A percentile compares a stretch with the other conserved stretches of the same genome.
These are phyloP conservation scores for Glaciozyma antarctica DNA, from an alignment of 768 basidiomycete genomes.

Conservation along the genomic window DNA sequence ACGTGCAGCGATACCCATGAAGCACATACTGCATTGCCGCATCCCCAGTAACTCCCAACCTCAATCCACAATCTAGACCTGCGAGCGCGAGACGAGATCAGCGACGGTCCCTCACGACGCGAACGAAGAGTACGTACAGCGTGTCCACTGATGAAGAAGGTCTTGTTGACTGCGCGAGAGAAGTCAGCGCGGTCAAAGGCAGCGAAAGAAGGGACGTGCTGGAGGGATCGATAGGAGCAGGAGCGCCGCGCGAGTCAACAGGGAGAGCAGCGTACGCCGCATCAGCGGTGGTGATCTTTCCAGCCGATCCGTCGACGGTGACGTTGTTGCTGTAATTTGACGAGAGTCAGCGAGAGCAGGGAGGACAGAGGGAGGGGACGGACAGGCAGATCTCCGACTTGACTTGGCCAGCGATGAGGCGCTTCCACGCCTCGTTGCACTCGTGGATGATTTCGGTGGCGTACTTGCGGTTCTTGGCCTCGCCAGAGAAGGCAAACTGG, in stretches of 20 bases:
- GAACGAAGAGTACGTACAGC: neutral
- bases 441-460: slow-evolving; percentile 98
- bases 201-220: slow-evolving; percentile 47
- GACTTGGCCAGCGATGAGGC: slow-evolving; percentile 67
- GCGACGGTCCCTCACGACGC: neutral
- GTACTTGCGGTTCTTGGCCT: slow-evolving; percentile 98
- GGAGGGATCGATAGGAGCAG: slow-evolving; percentile 82
- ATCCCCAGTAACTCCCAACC: no score
- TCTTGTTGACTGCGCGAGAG: slow-evolving; percentile 17
- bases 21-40: no score
- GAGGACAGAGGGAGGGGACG: slow-evolving; percentile 35
- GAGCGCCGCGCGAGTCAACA: slow-evolving; percentile 65
- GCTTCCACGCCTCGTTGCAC: slow-evolving; percentile 97
- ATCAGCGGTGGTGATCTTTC: slow-evolving; percentile 56
- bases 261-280: slow-evolving; percentile 59
- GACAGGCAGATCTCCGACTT: slow-evolving; percentile 71
- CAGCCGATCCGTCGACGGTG: slow-evolving; percentile 64
- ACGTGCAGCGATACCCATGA: no score
- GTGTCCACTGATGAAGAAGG: slow-evolving; percentile 58
- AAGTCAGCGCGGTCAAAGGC: neutral
- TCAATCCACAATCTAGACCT: no score
- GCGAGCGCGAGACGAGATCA: no score
- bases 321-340: slow-evolving; percentile 58
- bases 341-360: neutral
- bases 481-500: slow-evolving; percentile 90